phyloP scores from a whole-genome alignment of 306 rosid genomes.

The Arachis hypogaea region DNA sequence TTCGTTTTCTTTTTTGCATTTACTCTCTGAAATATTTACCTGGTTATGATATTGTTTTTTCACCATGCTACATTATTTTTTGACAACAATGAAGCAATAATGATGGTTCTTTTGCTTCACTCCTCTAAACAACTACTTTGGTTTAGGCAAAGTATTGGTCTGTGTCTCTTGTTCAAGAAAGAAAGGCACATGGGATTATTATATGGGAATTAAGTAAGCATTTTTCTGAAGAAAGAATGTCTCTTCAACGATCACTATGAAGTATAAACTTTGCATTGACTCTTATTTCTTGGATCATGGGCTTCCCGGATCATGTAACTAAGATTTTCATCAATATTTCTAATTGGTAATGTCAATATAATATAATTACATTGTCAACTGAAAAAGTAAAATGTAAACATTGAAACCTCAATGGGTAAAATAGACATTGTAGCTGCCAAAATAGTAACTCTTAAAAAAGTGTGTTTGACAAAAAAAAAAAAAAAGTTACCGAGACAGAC shows the following conservation, averaged over 20 bases:
- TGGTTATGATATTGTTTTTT: background rate
- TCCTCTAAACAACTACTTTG: background rate
- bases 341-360: background rate
- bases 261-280: constrained; percentile 44
- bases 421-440: no score
- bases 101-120: background rate
- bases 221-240: constrained; percentile 57
- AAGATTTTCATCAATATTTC: constrained; percentile 33
- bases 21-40: no score
- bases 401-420: no score
- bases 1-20: no score
- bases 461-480: no score
- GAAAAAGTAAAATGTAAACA: no score
- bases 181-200: constrained; percentile 40
- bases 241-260: constrained; percentile 37
- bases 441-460: no score
- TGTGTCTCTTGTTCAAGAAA: constrained; percentile 32
- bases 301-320: constrained; percentile 67
- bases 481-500: no score
- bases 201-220: constrained; percentile 37
- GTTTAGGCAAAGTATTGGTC: constrained; percentile 7
- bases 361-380: background rate
- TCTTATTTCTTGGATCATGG: constrained; percentile 81
- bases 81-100: background rate
- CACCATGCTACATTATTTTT: background rate